A percentile compares a stretch with the other conserved stretches of the same genome.
Conservation (phyloP, 2,329 filamentous ascomycete genomes). For the Alternaria postmessia region DNA sequence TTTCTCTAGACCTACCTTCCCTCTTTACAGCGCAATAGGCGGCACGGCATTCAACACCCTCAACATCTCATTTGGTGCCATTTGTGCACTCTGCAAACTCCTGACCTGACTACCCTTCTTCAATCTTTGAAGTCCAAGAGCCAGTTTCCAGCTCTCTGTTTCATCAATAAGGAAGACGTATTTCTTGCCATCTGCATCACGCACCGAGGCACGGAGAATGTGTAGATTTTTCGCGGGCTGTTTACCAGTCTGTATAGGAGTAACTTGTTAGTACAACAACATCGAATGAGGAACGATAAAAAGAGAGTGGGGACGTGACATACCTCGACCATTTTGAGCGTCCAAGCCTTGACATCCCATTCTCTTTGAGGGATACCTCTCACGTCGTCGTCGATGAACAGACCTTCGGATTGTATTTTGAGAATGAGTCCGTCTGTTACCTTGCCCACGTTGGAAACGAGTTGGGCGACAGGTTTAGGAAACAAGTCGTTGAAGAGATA, state of each 20-base stretch:
- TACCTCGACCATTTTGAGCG: constrained; percentile 84
- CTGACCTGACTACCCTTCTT: constrained; percentile 64
- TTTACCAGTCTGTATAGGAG: constrained; percentile 51
- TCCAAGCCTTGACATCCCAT: constrained; percentile 99
- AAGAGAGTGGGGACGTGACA: constrained; percentile 8
- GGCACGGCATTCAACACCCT: constrained; percentile 48
- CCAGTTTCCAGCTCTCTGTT: constrained; percentile 69
- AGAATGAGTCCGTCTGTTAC: constrained; percentile 94
- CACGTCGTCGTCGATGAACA: constrained; percentile 97
- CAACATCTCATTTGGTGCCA: constrained; percentile 57
- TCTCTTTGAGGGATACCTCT: constrained; percentile 91
- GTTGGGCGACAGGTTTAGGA: constrained; percentile 87
- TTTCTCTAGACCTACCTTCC: background rate
- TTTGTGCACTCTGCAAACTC: constrained; percentile 61
- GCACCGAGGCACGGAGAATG: constrained; percentile 65
- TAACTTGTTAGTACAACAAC: constrained; percentile 17
- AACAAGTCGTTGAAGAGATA: constrained; percentile 92
- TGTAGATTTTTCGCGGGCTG: constrained; percentile 57
- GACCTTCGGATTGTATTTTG: constrained; percentile 88
- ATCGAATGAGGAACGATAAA: background rate
- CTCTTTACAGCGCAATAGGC: constrained; percentile 21
- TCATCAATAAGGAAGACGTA: constrained; percentile 69
- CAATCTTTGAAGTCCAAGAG: constrained; percentile 64
- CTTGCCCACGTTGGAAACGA: constrained; percentile 81
- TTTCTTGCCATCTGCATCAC: constrained; percentile 67